These are phyloP conservation scores for Plasmodium blacklocki DNA, from an alignment of 169 alveolate genomes.

Conservation along the genomic window DNA sequence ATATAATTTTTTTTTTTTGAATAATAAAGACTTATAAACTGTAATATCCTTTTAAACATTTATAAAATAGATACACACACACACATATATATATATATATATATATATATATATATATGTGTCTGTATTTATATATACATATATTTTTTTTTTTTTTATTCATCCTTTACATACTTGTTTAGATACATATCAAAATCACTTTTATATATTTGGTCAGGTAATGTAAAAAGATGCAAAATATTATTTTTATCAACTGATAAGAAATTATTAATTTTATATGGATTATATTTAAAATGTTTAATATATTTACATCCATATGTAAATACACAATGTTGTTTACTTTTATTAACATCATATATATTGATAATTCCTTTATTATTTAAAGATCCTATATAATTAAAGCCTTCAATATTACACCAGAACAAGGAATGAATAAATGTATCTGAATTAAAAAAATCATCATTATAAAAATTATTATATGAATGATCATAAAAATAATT, in stretches of 20 bases:
- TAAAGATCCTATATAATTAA: conserved; percentile 60
- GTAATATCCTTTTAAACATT: too few species aligned
- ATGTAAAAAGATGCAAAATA: conserved; percentile 38
- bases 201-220: conserved; percentile 60
- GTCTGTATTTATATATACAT: not conserved
- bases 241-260: conserved; percentile 51
- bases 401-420: conserved; percentile 65
- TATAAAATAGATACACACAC: not conserved
- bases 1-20: too few species aligned
- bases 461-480: conserved; percentile 48
- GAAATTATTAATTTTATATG: conserved; percentile 44
- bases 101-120: not conserved
- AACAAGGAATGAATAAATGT: conserved; percentile 55
- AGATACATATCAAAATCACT: conserved; percentile 59
- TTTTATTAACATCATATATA: conserved; percentile 42
- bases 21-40: too few species aligned
- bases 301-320: conserved; percentile 58
- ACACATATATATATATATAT: not conserved
- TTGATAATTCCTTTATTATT: conserved; percentile 66
- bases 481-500: conserved; percentile 62
- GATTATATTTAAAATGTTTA: conserved; percentile 40
- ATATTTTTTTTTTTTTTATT: not conserved
- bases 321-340: conserved; percentile 53
- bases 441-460: conserved; percentile 46
- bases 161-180: conserved; percentile 17